phyloP scores from a whole-genome alignment of 176 grass and related monocot genomes.

The bread wheat (Triticum aestivum) region IWGSC_CS_RefSeq_v2.1 NC_057803.1:41911946-41912445 shows the following conservation, averaged over 20 bases:
- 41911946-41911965: conserved; percentile 91
- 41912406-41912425: conserved; percentile 35
- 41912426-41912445: neutral
- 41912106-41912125: conserved; percentile 78
- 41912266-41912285: conserved; percentile 67
- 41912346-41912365: conserved; percentile 82
- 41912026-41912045: conserved; percentile 20
- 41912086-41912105: conserved; percentile 1
- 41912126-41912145: conserved; percentile 71
- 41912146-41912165: conserved; percentile 74
- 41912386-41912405: conserved; percentile 69
- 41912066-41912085: neutral
- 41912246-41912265: conserved; percentile 56
- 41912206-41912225: conserved; percentile 83
- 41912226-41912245: conserved; percentile 60
- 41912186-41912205: conserved; percentile 85
- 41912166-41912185: conserved; percentile 91
- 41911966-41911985: conserved; percentile 73
- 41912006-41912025: conserved; percentile 88
- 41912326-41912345: conserved; percentile 62
- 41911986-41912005: conserved; percentile 74
- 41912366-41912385: conserved; percentile 68
- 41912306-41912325: conserved; percentile 85
- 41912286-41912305: conserved; percentile 64
- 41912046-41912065: conserved; percentile 8